A percentile compares a stretch with the other conserved stretches of the same genome.
phyloP scores from a whole-genome alignment of 2,329 filamentous ascomycete genomes.

The Juglanconis oblonga region DNA sequence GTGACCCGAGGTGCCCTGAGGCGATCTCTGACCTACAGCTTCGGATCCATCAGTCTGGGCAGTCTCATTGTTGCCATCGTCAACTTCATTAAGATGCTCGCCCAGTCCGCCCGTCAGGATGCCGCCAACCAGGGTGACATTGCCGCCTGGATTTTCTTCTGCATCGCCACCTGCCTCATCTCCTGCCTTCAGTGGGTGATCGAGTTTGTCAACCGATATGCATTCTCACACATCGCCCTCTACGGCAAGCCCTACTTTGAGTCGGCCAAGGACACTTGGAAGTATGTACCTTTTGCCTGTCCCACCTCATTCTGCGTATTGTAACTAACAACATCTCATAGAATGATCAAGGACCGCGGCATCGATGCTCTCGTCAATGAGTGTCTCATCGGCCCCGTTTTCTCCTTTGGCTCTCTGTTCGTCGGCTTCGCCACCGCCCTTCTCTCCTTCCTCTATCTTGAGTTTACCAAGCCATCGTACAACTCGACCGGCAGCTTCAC shows the following conservation, averaged over 20 bases:
- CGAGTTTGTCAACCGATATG: conserved; percentile 86
- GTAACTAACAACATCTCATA: conserved; percentile 20
- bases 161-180: conserved; percentile 74
- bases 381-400: conserved; percentile 72
- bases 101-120: conserved; percentile 70
- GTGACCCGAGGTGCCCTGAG: conserved; percentile 81
- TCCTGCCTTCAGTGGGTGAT: conserved; percentile 79
- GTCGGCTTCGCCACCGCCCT: conserved; percentile 80
- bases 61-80: conserved; percentile 84
- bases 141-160: conserved; percentile 64
- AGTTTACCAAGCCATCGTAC: conserved; percentile 77
- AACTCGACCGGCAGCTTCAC: conserved; percentile 68
- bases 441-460: conserved; percentile 81
- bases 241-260: conserved; percentile 87
- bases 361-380: conserved; percentile 89
- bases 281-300: conserved; percentile 31
- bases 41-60: conserved; percentile 85
- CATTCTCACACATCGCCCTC: conserved; percentile 87
- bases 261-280: conserved; percentile 87
- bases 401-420: conserved; percentile 77
- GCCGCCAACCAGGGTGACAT: conserved; percentile 67
- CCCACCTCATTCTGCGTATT: not conserved
- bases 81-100: conserved; percentile 78
- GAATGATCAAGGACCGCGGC: conserved; percentile 86
- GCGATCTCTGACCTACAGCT: conserved; percentile 83